Base-by-base conservation (phyloP, 1,284 basidiomycete species). In the Phlebopus sp. region DNA sequence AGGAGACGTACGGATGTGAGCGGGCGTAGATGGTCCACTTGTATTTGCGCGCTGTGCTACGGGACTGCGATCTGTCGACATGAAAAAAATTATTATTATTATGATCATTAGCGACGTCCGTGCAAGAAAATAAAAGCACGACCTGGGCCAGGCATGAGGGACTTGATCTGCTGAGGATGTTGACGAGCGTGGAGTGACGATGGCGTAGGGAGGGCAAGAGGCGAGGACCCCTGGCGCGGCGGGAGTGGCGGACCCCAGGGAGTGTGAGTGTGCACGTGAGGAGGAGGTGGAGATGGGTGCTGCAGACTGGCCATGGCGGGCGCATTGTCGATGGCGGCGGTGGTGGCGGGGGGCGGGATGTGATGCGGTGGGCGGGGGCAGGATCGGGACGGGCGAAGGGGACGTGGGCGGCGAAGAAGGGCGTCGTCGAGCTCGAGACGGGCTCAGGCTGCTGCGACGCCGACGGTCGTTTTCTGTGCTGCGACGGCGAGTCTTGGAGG, bases 401-500 rank as follows among this genome's bases (percentile, higher is more conserved):
- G 35, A 59, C 52, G 27, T 55, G 44, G 17, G 55, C 10, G 45
- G 64, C 63, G 52, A 53, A 66, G 17, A 38, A 29, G n/a, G 52
- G 11, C 38, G 2, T 47, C 44, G 62, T 47, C 40, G 44, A 63
- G 25, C 55, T 46, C 38, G 61, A 3, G 57, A 51, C 55, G 54
- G 17, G 53, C 19, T 3, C 21, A 3, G 50, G 1, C 5, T 51
- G 59, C 0, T 55, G 35, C 0, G 13, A 29, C 34, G 61, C 37
- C 5, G 52, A 54, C 4, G 63, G 65, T 0, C 64, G 54, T 49
- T 63, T 48, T 65, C 71, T 59, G 74, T 55, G 63, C 32, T 75
- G 82, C 0, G 83, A 84, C 37, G 85, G 85, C 0, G 84, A 80
- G 64, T 84, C 82, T 58, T 84, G 82, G 29, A 88, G 70, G 48